Conservation (phyloP, 164 flowering plant species). For the Vitis rupestris region DNA sequence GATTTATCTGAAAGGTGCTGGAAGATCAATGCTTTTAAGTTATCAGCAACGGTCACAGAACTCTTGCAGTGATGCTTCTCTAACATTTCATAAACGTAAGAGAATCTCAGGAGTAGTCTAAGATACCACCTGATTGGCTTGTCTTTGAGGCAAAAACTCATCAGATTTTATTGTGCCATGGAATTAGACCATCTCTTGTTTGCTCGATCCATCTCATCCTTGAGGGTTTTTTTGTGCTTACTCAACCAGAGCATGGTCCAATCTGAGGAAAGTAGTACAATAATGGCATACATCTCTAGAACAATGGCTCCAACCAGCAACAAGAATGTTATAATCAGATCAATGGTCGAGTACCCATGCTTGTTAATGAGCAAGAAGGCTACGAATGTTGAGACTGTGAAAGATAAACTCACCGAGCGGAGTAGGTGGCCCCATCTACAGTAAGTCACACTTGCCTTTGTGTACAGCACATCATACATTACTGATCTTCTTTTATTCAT, state of each 20-base stretch:
- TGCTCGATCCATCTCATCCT: too few species aligned
- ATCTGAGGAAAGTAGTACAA: background rate
- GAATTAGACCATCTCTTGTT: background rate
- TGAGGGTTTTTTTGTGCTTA: background rate
- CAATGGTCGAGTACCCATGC: background rate
- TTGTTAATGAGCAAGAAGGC: background rate
- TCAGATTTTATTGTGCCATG: background rate
- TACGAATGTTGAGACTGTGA: background rate
- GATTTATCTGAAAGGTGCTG: background rate
- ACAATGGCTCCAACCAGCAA: conserved; percentile 1
- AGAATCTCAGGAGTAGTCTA: background rate
- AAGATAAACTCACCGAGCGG: background rate
- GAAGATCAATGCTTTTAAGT: conserved; percentile 2
- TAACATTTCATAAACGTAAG: background rate
- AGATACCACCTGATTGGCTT: background rate
- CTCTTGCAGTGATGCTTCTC: background rate
- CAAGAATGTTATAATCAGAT: conserved; percentile 4
- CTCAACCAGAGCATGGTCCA: conserved; percentile 1
- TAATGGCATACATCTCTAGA: background rate
- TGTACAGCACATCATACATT: too few species aligned
- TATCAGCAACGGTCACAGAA: background rate
- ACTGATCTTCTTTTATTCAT: too few species aligned
- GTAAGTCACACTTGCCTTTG: too few species aligned
- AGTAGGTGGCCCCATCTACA: background rate
- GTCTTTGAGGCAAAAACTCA: background rate